Base-by-base conservation (phyloP, 257 asterid genomes). In the Nicotiana noctiflora region DNA sequence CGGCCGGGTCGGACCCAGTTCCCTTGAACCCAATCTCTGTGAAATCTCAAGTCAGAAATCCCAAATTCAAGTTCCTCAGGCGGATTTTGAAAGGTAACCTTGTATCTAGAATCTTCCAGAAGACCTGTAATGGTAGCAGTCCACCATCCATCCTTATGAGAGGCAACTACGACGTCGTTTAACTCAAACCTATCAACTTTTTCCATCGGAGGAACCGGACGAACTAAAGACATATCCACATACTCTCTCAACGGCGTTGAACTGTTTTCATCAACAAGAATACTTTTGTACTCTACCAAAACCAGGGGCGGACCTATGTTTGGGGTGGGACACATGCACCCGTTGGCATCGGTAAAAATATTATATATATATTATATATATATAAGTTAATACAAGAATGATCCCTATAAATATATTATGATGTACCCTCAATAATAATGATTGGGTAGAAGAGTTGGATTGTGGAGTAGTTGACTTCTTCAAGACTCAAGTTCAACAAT, bases 121-220 rank as follows among this genome's bases (percentile, higher is more conserved):
- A 76, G 85, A 9, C 85, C 63, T 2, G 70, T 82, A 1, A 91
- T 87, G 23, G 79, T 80, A 29, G 93, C 97, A 0, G 84, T 87
- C 95, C 97, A 93, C 96, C 95, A 93, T 12, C 93, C 93, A 53
- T 93, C 94, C 82, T 80, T 84, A 80, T 81, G 86, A 52, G 74
- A 89, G 3, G 93, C 95, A 67, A 91, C 97, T 1, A 93, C 96
- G 27, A 59, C 82, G 87, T 91, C 95, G 76, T 84, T 67, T 3
- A 76, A 84, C 31, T 84, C 88, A 76, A 84, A 89, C 6, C 83
- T 44, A 79, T 79, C 60, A 51, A 72, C 17, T 0, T 51, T 76
- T 10, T 59, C 5, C 60, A 75, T 67, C 2, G 93, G 94, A 13
- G 92, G 93, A 1, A 70, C 76, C 0, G 97, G 97, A 79, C 97